Evolutionary conservation across 2,329 filamentous ascomycete species (phyloP).

Genomic region (Colletotrichum lindemuthianum): DNA sequence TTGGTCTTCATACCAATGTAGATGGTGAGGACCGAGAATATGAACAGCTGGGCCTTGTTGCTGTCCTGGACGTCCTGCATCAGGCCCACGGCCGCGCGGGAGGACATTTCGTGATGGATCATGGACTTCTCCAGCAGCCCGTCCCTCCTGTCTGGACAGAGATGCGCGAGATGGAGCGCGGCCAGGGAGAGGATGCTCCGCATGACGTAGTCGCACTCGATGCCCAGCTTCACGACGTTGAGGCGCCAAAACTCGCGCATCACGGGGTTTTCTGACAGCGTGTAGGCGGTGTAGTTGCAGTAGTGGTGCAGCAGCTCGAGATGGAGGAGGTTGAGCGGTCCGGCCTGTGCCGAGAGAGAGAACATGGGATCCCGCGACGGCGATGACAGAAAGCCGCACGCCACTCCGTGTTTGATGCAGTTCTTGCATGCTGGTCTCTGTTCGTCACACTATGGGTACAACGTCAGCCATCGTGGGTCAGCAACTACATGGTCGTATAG

Average conservation of each 20-base stretch:
- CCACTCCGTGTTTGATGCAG: slow-evolving; percentile 51
- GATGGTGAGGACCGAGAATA: slow-evolving; percentile 36
- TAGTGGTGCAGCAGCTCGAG: slow-evolving; percentile 65
- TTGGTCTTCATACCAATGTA: slow-evolving; percentile 23
- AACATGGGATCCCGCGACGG: slow-evolving; percentile 21
- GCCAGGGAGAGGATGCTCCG: slow-evolving; percentile 59
- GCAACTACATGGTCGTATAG: neutral
- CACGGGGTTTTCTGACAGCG: slow-evolving; percentile 52
- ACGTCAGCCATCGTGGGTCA: slow-evolving; percentile 5
- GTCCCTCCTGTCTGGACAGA: slow-evolving; percentile 36
- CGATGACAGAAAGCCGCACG: slow-evolving; percentile 47
- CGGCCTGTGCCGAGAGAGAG: slow-evolving; percentile 25
- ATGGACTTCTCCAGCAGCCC: slow-evolving; percentile 34
- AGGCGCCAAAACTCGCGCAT: slow-evolving; percentile 58
- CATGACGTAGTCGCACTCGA: slow-evolving; percentile 58
- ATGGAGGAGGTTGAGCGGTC: slow-evolving; percentile 51
- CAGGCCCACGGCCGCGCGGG: slow-evolving; percentile 40
- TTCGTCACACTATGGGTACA: slow-evolving; percentile 49
- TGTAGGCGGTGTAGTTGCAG: slow-evolving; percentile 58
- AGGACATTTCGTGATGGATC: slow-evolving; percentile 44
- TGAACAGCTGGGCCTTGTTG: slow-evolving; percentile 34
- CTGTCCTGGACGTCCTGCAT: slow-evolving; percentile 37
- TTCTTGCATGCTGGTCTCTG: slow-evolving; percentile 51
- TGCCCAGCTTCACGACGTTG: slow-evolving; percentile 57
- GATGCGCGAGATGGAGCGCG: slow-evolving; percentile 58